Conservation (phyloP, 1,284 basidiomycete genomes). For the Vanrija humicola region DNA sequence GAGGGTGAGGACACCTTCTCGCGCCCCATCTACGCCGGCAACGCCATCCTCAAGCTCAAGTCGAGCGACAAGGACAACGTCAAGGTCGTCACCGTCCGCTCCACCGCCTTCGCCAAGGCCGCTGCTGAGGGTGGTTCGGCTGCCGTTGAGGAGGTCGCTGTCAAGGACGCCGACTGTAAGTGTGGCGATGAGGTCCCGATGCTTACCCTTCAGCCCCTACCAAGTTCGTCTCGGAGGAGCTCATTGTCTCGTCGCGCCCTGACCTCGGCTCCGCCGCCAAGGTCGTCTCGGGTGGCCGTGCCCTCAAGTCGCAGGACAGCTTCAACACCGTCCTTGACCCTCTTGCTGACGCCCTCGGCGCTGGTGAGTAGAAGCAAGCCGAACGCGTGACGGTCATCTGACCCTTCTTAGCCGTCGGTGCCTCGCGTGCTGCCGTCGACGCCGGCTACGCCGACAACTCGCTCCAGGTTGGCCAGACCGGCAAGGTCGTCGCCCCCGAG, state of each 20-base stretch:
- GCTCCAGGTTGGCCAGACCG: conserved; percentile 97
- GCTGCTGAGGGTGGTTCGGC: conserved; percentile 53
- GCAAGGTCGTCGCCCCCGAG: conserved; percentile 66
- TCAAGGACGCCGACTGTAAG: conserved; percentile 61
- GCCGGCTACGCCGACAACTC: conserved; percentile 98
- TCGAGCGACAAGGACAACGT: conserved; percentile 62
- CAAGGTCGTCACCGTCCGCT: conserved; percentile 93
- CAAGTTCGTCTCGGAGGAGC: conserved; percentile 74
- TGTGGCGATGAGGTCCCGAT: background rate
- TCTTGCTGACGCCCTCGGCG: conserved; percentile 86
- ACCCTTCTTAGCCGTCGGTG: conserved; percentile 69
- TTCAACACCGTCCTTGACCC: conserved; percentile 87
- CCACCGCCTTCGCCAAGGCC: conserved; percentile 86
- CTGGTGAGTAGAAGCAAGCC: conserved; percentile 47
- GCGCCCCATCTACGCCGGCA: conserved; percentile 96
- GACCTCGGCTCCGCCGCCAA: conserved; percentile 83
- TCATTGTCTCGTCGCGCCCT: conserved; percentile 89
- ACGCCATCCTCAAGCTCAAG: conserved; percentile 90
- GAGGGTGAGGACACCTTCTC: conserved; percentile 76
- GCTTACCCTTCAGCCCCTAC: conserved; percentile 52
- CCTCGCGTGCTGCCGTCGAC: conserved; percentile 95
- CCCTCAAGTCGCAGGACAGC: conserved; percentile 89
- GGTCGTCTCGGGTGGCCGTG: conserved; percentile 92
- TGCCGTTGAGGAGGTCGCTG: conserved; percentile 62
- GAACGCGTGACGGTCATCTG: background rate